These are phyloP conservation scores for Stromatinia cepivora DNA, from an alignment of 2,329 filamentous ascomycete genomes.

Conservation along the genomic window DNA sequence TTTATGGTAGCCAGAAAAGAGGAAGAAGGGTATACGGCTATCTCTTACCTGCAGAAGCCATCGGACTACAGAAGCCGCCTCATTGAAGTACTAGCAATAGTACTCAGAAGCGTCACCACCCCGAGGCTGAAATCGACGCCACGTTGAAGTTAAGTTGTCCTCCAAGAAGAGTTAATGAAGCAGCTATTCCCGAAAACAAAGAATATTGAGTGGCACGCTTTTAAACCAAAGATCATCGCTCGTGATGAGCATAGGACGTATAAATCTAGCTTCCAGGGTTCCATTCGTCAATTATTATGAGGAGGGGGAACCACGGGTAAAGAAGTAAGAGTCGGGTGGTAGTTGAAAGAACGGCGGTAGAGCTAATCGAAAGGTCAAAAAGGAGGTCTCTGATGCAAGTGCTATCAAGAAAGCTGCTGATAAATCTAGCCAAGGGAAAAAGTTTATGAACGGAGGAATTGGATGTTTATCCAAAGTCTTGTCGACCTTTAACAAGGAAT, in stretches of 20 bases:
- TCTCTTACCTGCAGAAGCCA: conserved; percentile 34
- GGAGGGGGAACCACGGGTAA: neutral
- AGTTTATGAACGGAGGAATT: no score
- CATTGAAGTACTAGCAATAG: conserved; percentile 56
- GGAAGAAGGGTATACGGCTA: neutral
- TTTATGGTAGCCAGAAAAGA: neutral
- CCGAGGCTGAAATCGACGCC: no score
- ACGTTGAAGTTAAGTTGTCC: neutral
- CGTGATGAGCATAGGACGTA: neutral
- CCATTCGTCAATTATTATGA: neutral
- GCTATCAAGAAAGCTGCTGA: no score
- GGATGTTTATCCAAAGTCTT: no score
- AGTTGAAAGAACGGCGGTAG: no score
- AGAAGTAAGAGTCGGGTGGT: neutral
- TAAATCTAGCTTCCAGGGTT: neutral
- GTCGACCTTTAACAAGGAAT: no score
- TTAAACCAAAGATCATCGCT: neutral
- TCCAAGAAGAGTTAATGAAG: neutral
- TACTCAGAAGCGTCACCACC: no score
- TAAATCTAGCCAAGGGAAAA: no score
- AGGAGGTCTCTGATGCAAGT: no score
- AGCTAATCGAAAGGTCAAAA: no score
- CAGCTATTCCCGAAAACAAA: neutral
- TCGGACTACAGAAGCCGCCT: conserved; percentile 95
- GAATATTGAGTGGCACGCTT: neutral